phyloP scores from a whole-genome alignment of 768 basidiomycete genomes.

The Pulveroboletus sp. region DNA sequence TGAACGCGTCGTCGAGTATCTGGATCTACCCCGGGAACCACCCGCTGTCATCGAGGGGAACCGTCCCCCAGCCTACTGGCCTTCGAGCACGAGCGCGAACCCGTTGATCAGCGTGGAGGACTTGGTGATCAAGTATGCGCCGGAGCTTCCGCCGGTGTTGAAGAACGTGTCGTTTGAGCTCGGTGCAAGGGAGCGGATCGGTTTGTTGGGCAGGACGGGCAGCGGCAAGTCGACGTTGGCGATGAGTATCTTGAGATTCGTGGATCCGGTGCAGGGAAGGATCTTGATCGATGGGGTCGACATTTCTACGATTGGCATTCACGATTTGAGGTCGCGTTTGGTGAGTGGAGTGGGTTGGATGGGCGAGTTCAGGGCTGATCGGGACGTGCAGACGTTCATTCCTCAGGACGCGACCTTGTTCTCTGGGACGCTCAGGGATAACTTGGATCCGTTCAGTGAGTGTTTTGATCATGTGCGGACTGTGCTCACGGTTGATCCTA shows the following conservation, averaged over 20 bases:
- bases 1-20: constrained; percentile 88
- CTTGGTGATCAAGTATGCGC: constrained; percentile 76
- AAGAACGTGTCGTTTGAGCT: constrained; percentile 72
- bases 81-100: constrained; percentile 60
- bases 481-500: constrained; percentile 19
- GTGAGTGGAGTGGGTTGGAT: constrained; percentile 36
- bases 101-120: constrained; percentile 67
- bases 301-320: constrained; percentile 77
- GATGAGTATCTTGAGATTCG: constrained; percentile 82
- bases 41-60: constrained; percentile 67
- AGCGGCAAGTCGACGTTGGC: constrained; percentile 83
- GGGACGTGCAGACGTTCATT: constrained; percentile 61
- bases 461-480: neutral
- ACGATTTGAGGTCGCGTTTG: constrained; percentile 74
- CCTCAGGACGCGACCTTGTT: constrained; percentile 76
- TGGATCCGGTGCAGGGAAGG: constrained; percentile 69
- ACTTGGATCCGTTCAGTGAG: constrained; percentile 67
- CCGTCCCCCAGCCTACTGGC: constrained; percentile 91
- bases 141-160: constrained; percentile 78
- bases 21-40: constrained; percentile 85
- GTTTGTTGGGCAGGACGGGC: constrained; percentile 78
- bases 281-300: constrained; percentile 88
- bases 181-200: constrained; percentile 68
- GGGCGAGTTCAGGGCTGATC: neutral
- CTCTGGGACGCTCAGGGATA: constrained; percentile 74